Evolutionary conservation across 2,329 filamentous ascomycete genomes (phyloP).

Genomic region (Aspergillus vadensis): DNA sequence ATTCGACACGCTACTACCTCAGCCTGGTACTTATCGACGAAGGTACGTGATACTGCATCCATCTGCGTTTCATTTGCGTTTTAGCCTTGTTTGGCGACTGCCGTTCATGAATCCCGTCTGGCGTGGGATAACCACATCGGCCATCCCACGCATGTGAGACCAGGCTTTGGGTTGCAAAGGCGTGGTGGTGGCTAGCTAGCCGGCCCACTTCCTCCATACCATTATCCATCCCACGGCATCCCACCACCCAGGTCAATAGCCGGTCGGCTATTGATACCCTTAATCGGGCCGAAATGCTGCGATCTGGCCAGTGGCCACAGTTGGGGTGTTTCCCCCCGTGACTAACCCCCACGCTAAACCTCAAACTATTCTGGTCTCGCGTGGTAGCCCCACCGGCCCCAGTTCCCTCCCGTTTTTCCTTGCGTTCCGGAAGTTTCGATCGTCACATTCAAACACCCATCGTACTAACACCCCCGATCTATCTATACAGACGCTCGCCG

Average conservation of each 20-base stretch:
- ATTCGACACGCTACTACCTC: constrained; percentile 95
- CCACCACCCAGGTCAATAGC: constrained; percentile 31
- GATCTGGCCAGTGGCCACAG: constrained; percentile 9
- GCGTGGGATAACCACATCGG: background rate
- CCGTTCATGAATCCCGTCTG: background rate
- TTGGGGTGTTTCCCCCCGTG: constrained; percentile 17
- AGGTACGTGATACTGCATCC: constrained; percentile 55
- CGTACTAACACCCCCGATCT: background rate
- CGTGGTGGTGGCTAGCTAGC: constrained; percentile 14
- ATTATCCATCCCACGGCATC: constrained; percentile 23
- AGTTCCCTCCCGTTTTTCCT: constrained; percentile 16
- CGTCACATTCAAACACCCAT: background rate
- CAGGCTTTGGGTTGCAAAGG: constrained; percentile 13
- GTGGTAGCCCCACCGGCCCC: constrained; percentile 27
- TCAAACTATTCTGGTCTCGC: constrained; percentile 20
- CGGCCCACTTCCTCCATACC: background rate
- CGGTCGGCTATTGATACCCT: constrained; percentile 39
- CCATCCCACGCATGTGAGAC: constrained; percentile 4
- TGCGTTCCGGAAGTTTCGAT: constrained; percentile 7
- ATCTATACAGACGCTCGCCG: constrained; percentile 73
- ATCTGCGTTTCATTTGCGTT: constrained; percentile 8
- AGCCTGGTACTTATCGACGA: constrained; percentile 95
- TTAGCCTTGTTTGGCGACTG: background rate
- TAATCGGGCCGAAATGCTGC: constrained; percentile 25
- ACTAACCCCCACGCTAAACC: constrained; percentile 37